Percentiles rank a stretch among this genome's conserved stretches.
phyloP scores from a whole-genome alignment of 345 rosid species.

The Eucalyptus marginata region DNA sequence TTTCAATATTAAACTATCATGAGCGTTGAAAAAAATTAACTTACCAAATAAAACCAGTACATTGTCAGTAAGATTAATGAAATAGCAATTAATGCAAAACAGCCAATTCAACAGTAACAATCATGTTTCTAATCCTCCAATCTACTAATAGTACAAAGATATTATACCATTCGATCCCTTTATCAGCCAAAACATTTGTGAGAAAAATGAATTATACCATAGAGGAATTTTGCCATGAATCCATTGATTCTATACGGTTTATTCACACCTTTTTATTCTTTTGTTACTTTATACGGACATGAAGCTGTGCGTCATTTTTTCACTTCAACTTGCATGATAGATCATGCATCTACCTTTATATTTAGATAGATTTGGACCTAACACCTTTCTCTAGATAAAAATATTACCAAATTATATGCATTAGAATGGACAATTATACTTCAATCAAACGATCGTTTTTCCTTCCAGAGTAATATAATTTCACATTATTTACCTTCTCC shows the following conservation, averaged over 20 bases:
- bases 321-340: background rate
- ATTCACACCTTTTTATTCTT: background rate
- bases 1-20: background rate
- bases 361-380: background rate
- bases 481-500: conserved; percentile 70
- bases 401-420: background rate
- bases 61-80: background rate
- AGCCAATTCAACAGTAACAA: background rate
- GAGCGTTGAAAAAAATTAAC: background rate
- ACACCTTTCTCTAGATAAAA: background rate
- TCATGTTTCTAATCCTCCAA: background rate
- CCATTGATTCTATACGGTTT: background rate
- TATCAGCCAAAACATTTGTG: background rate
- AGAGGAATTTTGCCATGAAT: background rate
- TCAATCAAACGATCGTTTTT: background rate
- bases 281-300: background rate
- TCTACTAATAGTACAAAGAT: background rate
- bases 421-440: background rate
- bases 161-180: background rate
- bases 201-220: background rate
- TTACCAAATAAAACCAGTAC: background rate
- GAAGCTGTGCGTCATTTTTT: background rate
- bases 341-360: background rate
- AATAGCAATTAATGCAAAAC: background rate
- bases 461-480: background rate